phyloP scores from a whole-genome alignment of 225 moss, liverwort and hornwort species.

The Asterella californica region DNA sequence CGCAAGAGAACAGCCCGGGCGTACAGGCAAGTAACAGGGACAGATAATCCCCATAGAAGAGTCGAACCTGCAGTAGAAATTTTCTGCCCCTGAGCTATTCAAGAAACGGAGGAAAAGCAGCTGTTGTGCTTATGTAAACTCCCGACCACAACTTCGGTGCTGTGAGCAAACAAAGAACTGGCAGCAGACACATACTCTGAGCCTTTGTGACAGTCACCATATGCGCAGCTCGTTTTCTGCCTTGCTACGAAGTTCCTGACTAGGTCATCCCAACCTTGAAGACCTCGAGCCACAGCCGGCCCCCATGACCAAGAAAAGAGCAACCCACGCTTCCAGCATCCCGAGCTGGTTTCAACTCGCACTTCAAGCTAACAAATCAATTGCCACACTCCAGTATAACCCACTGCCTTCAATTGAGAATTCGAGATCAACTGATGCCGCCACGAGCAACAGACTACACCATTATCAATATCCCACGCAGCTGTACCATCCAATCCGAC shows the following conservation, averaged over 20 bases:
- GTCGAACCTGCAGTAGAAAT: slow-evolving; percentile 3
- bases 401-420: background rate
- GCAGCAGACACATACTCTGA: background rate
- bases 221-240: background rate
- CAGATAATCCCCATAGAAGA: background rate
- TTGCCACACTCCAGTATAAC: background rate
- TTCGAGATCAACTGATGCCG: slow-evolving; percentile 10
- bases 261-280: background rate
- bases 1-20: background rate
- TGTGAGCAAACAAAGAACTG: background rate
- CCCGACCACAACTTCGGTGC: background rate
- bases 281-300: background rate
- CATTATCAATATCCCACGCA: background rate
- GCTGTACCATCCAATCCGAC: background rate
- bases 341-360: background rate
- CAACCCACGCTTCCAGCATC: background rate
- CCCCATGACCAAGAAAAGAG: background rate
- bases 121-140: background rate
- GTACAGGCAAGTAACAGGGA: background rate
- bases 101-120: background rate
- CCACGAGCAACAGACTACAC: background rate
- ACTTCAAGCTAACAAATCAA: background rate
- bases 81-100: background rate
- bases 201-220: background rate
- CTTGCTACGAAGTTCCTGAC: background rate